Percentiles rank a stretch among this genome's conserved stretches.
These are phyloP conservation scores for Bassia scoparia DNA, from an alignment of 148 eudicot species.

Conservation along the genomic window DNA sequence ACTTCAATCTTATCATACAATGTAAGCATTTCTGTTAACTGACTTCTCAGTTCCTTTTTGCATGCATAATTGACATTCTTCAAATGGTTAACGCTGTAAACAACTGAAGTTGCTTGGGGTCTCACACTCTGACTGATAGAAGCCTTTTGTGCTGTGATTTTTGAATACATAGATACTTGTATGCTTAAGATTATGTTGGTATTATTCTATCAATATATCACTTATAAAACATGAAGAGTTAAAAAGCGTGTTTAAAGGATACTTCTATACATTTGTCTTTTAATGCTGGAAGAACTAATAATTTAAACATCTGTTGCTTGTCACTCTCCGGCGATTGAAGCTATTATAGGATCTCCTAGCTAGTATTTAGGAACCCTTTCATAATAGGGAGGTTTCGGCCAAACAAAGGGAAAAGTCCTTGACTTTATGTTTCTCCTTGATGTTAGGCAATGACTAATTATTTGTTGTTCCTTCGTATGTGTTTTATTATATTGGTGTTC, in stretches of 20 bases:
- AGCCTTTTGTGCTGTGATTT: too few relatives aligned
- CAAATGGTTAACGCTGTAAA: too few relatives aligned
- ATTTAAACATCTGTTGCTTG: too few relatives aligned
- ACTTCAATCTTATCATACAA: slow-evolving; percentile 17
- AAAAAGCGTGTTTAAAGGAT: neutral
- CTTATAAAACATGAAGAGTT: neutral
- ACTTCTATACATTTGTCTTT: neutral
- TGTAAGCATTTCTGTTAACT: slow-evolving; percentile 18
- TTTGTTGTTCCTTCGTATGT: neutral
- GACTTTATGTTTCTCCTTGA: neutral
- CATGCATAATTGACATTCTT: neutral
- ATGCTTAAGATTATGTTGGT: too few relatives aligned
- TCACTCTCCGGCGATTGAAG: too few relatives aligned
- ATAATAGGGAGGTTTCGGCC: neutral
- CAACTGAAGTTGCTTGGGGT: too few relatives aligned
- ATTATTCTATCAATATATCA: too few relatives aligned
- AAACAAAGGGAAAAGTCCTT: neutral
- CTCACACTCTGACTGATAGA: too few relatives aligned
- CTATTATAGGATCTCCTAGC: neutral
- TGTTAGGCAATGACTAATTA: neutral
- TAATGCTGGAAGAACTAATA: too few relatives aligned
- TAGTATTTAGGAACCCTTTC: neutral
- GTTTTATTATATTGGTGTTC: neutral
- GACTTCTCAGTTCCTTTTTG: neutral
- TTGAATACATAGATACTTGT: too few relatives aligned